These are phyloP conservation scores for Allium fistulosum DNA, from an alignment of 106 monocot species.

Conservation along the genomic window DNA sequence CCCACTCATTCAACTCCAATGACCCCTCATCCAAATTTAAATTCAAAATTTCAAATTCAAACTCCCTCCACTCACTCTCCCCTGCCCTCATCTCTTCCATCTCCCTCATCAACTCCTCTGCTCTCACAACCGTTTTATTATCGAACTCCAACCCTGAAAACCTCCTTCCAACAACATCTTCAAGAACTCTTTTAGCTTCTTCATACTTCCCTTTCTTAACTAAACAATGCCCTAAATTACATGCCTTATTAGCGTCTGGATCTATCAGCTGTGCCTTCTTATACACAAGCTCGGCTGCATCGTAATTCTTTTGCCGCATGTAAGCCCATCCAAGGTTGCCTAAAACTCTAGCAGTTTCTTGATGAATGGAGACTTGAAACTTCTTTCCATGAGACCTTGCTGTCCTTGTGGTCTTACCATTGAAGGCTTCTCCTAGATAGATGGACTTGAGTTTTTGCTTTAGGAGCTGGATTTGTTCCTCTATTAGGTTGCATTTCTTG, in stretches of 20 bases:
- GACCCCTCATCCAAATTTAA: slow-evolving; percentile 32
- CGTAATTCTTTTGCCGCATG: slow-evolving; percentile 25
- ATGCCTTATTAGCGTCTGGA: slow-evolving; percentile 20
- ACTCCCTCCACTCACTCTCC: background rate
- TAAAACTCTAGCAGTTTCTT: slow-evolving; percentile 23
- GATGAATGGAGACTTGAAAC: slow-evolving; percentile 11
- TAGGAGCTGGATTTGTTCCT: slow-evolving; percentile 26
- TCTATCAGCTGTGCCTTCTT: slow-evolving; percentile 22
- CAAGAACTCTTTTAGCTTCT: slow-evolving; percentile 13
- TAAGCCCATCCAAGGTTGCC: slow-evolving; percentile 34
- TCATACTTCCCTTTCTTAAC: slow-evolving; percentile 16
- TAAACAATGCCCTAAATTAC: slow-evolving; percentile 29
- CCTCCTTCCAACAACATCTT: slow-evolving; percentile 26
- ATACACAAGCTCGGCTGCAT: slow-evolving; percentile 17
- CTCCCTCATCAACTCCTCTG: slow-evolving; percentile 39
- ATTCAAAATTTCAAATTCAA: slow-evolving; percentile 9
- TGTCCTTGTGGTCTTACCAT: slow-evolving; percentile 13
- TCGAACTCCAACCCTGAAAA: slow-evolving; percentile 11
- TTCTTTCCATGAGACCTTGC: slow-evolving; percentile 19
- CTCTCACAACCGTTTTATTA: slow-evolving; percentile 36
- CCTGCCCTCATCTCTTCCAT: slow-evolving; percentile 10
- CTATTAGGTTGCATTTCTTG: slow-evolving; percentile 28
- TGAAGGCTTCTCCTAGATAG: slow-evolving; percentile 20
- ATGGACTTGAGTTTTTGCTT: slow-evolving; percentile 16
- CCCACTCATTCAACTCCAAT: slow-evolving; percentile 13